Conservation (phyloP, 2,329 filamentous ascomycete species). For the Talaromyces rugulosus region DNA sequence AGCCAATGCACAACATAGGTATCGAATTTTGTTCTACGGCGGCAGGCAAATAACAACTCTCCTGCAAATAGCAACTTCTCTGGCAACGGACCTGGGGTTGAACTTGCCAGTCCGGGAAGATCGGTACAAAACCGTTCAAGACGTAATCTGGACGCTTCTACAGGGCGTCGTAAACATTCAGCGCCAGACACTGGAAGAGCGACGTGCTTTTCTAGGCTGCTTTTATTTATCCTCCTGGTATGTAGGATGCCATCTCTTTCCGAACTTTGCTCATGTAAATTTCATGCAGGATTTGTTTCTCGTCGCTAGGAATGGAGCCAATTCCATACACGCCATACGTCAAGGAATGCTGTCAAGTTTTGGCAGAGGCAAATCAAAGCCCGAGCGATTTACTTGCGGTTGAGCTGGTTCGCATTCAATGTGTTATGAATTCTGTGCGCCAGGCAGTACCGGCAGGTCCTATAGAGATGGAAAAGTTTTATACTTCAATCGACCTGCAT, state of each 20-base stretch:
- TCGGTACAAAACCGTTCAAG: neutral
- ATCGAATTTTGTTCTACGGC: constrained; percentile 22
- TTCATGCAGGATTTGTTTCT: neutral
- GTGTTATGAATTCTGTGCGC: neutral
- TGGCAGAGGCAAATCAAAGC: neutral
- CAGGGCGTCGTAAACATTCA: neutral
- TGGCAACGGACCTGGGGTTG: constrained; percentile 26
- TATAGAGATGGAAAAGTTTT: neutral
- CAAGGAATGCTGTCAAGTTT: constrained; percentile 6
- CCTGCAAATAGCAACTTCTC: constrained; percentile 26
- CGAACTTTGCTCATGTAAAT: neutral
- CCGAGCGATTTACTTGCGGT: constrained; percentile 4
- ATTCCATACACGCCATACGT: constrained; percentile 7
- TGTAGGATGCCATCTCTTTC: neutral
- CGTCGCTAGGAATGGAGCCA: neutral
- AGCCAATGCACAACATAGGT: constrained; percentile 11
- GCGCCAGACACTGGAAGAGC: constrained; percentile 1
- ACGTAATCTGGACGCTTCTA: neutral
- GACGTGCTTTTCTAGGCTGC: constrained; percentile 8
- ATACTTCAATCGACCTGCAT: neutral
- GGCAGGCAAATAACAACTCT: constrained; percentile 26
- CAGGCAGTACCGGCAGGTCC: neutral
- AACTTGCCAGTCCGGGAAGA: constrained; percentile 10
- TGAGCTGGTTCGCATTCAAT: constrained; percentile 3
- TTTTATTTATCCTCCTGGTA: constrained; percentile 6